Evolutionary conservation across 768 basidiomycete genomes (phyloP), one percentile per base, ranked within the genome.

Genomic region (Cystobasidium onofrii): DNA sequence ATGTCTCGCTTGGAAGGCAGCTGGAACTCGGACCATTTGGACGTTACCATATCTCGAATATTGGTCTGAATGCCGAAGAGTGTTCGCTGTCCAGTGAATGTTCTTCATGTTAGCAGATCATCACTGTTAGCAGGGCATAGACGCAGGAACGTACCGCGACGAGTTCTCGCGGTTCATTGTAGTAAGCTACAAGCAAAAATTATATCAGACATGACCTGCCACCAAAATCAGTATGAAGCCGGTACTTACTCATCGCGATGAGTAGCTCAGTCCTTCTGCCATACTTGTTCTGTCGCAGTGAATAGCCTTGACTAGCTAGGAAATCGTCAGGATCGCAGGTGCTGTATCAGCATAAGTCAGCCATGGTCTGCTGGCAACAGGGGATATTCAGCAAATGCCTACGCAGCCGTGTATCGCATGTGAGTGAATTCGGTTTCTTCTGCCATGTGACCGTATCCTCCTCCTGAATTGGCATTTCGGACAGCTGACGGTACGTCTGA

Each of bases 31-130:
- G 89, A 91, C 79, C 90, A 89, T 81, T 94, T 94, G 50, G 91
- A 93, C 83, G 90, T 92, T 86, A 92, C 94, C 77, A 97, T 97
- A 78, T 98, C 83, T 76, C 94, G 90, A 75, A 98, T 95, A 82
- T 99, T 98, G 75, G 95, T 82, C 94, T 97, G 97, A 78, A 97
- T 89, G 76, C 91, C 91, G 79, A 97, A 95, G 46, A 98, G 84
- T 0, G 95, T 97, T 1, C 83, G 80, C 69, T 71, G 25, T 31
- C 15, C 7, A 60, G 20, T 50, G 18, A 15, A n/a, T 17, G 46
- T 50, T n/a, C n/a, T n/a, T n/a, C 9, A 50, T n/a, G 43, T 27
- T 23, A 39, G 31, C 39, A 80, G 81, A 70, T 81, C 80, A 13
- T 80, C 75, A 33, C 77, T 77, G 76, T 80, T 80, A 73, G 80